Percentiles rank a stretch among this genome's conserved stretches.
phyloP scores from a whole-genome alignment of 345 rosid species.

The Syzygium aqueum region DNA sequence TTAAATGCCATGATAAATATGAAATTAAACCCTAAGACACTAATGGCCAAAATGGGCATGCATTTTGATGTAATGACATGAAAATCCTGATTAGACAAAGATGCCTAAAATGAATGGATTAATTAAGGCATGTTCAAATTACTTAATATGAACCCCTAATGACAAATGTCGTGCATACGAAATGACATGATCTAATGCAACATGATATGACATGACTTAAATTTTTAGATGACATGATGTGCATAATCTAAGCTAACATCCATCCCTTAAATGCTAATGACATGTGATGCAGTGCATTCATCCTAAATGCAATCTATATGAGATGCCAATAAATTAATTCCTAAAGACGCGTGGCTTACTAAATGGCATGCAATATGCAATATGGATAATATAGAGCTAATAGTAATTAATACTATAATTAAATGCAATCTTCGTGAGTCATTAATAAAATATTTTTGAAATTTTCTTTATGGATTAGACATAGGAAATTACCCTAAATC shows the following conservation, averaged over 20 bases:
- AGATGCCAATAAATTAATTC: background rate
- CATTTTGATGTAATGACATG: background rate
- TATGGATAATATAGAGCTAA: background rate
- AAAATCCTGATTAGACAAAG: background rate
- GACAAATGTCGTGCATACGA: background rate
- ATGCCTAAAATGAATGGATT: background rate
- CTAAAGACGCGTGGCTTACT: background rate
- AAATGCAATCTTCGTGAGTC: background rate
- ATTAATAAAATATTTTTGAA: background rate
- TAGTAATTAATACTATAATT: background rate
- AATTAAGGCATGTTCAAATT: background rate
- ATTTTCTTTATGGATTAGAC: too few species aligned
- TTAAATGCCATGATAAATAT: too few species aligned
- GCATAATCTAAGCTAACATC: background rate
- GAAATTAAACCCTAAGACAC: too few species aligned
- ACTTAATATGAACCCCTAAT: background rate
- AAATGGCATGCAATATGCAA: background rate
- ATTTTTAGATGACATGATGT: background rate
- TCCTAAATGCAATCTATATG: background rate
- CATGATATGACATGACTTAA: background rate
- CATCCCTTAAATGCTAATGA: background rate
- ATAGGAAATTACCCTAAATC: background rate
- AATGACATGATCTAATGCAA: background rate
- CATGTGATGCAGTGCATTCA: background rate
- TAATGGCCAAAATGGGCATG: background rate